phyloP scores from a whole-genome alignment of 2,329 filamentous ascomycete genomes.

The Stagonosporopsis vannaccii region DNA sequence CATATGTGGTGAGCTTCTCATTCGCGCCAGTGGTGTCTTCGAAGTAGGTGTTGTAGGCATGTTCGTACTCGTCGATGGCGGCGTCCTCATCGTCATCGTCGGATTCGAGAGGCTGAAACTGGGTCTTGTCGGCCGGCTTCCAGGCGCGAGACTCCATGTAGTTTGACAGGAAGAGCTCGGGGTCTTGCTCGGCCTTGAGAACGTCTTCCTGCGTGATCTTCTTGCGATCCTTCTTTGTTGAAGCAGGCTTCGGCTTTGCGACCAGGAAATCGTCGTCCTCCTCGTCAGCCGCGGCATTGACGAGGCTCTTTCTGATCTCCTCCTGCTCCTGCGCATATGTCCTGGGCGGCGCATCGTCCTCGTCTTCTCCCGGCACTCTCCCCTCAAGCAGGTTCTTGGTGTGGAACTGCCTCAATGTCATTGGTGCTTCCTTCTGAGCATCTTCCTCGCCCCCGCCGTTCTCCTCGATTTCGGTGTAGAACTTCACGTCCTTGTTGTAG shows the following conservation, averaged over 20 bases:
- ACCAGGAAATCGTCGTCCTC: constrained; percentile 79
- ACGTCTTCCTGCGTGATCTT: constrained; percentile 64
- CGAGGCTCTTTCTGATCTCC: constrained; percentile 76
- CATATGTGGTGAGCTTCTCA: constrained; percentile 85
- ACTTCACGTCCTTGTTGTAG: constrained; percentile 80
- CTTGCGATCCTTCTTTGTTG: constrained; percentile 37
- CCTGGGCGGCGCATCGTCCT: constrained; percentile 64
- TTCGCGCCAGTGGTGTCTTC: constrained; percentile 90
- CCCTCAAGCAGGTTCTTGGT: constrained; percentile 85
- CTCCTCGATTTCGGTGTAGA: constrained; percentile 74
- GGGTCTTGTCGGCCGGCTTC: constrained; percentile 72
- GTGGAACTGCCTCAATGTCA: constrained; percentile 90
- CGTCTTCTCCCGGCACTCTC: constrained; percentile 64
- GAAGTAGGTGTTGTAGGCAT: constrained; percentile 94
- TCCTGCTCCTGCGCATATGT: constrained; percentile 92
- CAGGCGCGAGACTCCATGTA: constrained; percentile 93
- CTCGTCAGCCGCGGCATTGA: constrained; percentile 66
- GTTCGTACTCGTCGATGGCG: constrained; percentile 84
- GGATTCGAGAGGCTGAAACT: constrained; percentile 85
- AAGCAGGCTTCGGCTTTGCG: constrained; percentile 65
- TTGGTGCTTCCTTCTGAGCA: constrained; percentile 77
- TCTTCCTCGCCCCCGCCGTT: constrained; percentile 49
- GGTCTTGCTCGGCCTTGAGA: constrained; percentile 81
- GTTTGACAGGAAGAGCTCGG: constrained; percentile 91
- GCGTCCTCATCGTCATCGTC: constrained; percentile 82